phyloP scores from a whole-genome alignment of 2,329 filamentous ascomycete genomes.

The Rugonectria rugulosa region DNA sequence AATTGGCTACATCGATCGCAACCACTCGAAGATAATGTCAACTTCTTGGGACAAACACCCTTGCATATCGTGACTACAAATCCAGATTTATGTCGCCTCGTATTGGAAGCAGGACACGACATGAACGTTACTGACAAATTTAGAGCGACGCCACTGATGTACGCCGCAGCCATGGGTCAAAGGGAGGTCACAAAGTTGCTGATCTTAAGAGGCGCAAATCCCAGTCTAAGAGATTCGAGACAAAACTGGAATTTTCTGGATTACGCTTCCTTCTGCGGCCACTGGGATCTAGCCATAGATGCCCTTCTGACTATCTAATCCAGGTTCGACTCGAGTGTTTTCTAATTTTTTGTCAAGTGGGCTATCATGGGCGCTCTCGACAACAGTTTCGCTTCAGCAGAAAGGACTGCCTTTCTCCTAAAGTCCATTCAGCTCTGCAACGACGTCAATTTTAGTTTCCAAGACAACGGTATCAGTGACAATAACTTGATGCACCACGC shows the following conservation, averaged over 20 bases:
- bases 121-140: not conserved
- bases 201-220: not conserved
- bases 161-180: not conserved
- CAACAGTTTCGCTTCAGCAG: not conserved
- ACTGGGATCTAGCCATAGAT: not conserved
- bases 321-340: not conserved
- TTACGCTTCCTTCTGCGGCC: not conserved
- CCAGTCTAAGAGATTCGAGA: not conserved
- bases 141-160: slow-evolving; percentile 7
- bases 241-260: not conserved
- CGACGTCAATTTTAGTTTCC: not conserved
- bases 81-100: not conserved
- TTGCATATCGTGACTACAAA: not conserved
- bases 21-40: not conserved
- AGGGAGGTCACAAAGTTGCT: not conserved
- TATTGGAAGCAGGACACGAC: not conserved
- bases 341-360: not conserved
- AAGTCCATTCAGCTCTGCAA: not conserved
- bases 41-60: slow-evolving; percentile 6
- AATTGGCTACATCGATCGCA: not conserved
- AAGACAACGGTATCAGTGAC: not conserved
- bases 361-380: not conserved
- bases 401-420: not conserved
- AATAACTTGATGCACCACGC: not conserved
- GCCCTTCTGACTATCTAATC: not conserved